Conservation (phyloP, 192 early-diverging fungal species). For the Paraglomus brasilianum region DNA sequence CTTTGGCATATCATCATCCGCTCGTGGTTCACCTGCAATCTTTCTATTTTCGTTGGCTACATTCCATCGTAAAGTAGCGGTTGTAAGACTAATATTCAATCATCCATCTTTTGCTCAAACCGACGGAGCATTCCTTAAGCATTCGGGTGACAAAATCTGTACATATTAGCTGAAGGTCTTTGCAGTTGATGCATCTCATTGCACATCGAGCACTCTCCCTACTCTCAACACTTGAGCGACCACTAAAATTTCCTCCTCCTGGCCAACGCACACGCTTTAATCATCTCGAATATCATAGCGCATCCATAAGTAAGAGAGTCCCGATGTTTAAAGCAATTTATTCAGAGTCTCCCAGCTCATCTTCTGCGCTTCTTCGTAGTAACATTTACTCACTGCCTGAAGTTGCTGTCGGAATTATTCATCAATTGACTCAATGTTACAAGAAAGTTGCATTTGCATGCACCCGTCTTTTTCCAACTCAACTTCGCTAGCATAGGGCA, state of each 20-base stretch:
- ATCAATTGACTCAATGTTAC: too few relatives aligned
- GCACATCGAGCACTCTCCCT: background rate
- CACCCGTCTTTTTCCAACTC: constrained; percentile 45
- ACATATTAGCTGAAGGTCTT: constrained; percentile 49
- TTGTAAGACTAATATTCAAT: constrained; percentile 91
- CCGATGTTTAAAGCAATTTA: too few relatives aligned
- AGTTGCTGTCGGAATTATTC: too few relatives aligned
- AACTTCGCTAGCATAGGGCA: constrained; percentile 61
- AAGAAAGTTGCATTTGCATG: too few relatives aligned
- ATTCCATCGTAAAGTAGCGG: too few relatives aligned
- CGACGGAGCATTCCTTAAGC: constrained; percentile 74
- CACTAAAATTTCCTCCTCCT: constrained; percentile 13
- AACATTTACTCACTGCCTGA: too few relatives aligned
- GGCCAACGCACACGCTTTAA: constrained; percentile 55
- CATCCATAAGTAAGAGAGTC: constrained; percentile 80
- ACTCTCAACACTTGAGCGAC: background rate
- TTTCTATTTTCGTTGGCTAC: too few relatives aligned
- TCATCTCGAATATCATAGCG: constrained; percentile 80
- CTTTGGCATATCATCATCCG: too few relatives aligned
- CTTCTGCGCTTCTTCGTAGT: too few relatives aligned
- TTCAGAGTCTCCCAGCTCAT: too few relatives aligned
- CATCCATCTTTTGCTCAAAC: constrained; percentile 83
- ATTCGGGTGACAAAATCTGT: constrained; percentile 48
- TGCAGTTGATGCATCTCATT: constrained; percentile 25
- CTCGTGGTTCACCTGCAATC: too few relatives aligned